These are phyloP conservation scores for Nyssa sinensis DNA, from an alignment of 148 eudicot genomes.

Conservation along the genomic window DNA sequence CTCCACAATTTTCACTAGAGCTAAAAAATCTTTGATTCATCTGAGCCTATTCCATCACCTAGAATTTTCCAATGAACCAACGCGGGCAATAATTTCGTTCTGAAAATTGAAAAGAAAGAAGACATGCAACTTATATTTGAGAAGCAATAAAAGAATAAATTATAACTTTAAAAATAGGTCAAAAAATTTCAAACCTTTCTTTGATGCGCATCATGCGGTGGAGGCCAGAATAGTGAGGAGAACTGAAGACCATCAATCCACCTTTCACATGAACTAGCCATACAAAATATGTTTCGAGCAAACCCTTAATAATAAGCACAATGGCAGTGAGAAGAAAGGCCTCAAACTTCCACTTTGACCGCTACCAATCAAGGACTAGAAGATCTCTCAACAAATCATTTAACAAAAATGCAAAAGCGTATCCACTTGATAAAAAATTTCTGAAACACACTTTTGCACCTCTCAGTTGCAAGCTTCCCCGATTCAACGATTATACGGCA, in stretches of 20 bases:
- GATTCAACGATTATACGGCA: slow-evolving; percentile 14
- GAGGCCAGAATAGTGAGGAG: slow-evolving; percentile 91
- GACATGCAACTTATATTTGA: neutral
- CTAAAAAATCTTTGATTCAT: neutral
- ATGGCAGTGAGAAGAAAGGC: slow-evolving; percentile 12
- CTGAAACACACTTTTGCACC: neutral
- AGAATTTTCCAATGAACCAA: no score
- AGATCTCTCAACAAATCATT: slow-evolving; percentile 24
- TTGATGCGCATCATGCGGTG: slow-evolving; percentile 75
- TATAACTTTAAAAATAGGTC: neutral
- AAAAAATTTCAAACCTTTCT: slow-evolving; percentile 51
- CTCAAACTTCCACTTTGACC: slow-evolving; percentile 23
- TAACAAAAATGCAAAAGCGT: slow-evolving; percentile 14
- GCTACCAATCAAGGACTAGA: slow-evolving; percentile 63
- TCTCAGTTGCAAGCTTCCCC: slow-evolving; percentile 5
- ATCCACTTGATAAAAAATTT: slow-evolving; percentile 8
- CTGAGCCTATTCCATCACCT: neutral
- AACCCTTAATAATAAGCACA: slow-evolving; percentile 11
- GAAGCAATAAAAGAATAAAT: neutral
- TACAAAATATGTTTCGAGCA: slow-evolving; percentile 17
- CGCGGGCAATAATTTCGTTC: neutral
- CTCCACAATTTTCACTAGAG: neutral
- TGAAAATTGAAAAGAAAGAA: neutral
- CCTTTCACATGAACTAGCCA: slow-evolving; percentile 68
- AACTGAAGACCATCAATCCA: slow-evolving; percentile 90